Conservation (phyloP, 768 basidiomycete genomes). For the Lactifluus pinguis region DNA sequence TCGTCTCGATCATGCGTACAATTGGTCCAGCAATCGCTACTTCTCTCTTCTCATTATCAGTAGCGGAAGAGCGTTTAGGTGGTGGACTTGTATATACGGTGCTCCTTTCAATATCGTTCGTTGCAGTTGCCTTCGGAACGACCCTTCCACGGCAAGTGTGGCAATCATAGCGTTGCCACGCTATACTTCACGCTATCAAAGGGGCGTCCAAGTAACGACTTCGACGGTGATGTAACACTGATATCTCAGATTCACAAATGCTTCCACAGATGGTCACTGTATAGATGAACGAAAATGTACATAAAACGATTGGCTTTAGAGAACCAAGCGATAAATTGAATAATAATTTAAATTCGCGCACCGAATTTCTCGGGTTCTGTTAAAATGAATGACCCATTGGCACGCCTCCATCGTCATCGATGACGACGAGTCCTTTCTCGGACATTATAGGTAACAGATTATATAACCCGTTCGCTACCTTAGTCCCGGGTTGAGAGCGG, state of each 20-base stretch:
- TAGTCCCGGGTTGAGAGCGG: background rate
- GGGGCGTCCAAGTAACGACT: background rate
- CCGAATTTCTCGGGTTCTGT: no score
- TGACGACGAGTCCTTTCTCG: no score
- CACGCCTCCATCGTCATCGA: no score
- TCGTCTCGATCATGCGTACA: conserved; percentile 32
- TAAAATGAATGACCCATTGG: no score
- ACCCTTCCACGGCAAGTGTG: conserved; percentile 28
- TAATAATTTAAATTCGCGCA: no score
- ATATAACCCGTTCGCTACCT: no score
- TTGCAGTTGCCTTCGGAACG: conserved; percentile 24
- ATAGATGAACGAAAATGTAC: no score
- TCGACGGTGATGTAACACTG: background rate
- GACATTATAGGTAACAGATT: no score
- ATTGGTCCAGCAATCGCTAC: conserved; percentile 28
- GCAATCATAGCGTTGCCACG: background rate
- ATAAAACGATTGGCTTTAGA: no score
- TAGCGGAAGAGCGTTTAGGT: conserved; percentile 36
- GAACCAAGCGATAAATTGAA: no score
- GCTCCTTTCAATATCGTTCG: conserved; percentile 25
- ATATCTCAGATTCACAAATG: background rate
- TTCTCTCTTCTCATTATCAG: conserved; percentile 61
- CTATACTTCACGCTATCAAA: background rate
- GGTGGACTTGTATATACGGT: conserved; percentile 49
- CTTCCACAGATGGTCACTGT: no score